Evolutionary conservation across 2,329 filamentous ascomycete species (phyloP), one percentile per base, ranked within the genome.

Genomic region (Erysiphe pulchra): DNA sequence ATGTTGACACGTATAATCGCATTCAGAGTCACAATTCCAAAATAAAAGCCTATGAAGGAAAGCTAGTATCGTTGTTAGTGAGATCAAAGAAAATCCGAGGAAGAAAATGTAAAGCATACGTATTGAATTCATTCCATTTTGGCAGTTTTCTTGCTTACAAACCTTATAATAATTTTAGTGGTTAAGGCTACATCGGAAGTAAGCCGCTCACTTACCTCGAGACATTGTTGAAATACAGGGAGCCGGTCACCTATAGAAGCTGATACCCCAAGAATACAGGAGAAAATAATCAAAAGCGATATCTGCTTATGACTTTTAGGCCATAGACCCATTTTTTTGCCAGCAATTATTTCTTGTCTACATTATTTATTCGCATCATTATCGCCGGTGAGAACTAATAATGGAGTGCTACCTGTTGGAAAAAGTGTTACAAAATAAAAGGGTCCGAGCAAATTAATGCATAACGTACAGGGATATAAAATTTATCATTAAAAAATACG

Each of bases 1-100:
- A 68, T 92, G 87, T 61, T 98, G 90, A 68, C 90, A 98, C 49
- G 82, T 79, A 66, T 98, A 92, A 67, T 98, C 86, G 74, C 90
- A 98, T 71, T 98, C 87, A 58, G 80, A 70, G 50, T 80, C 73
- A 65, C 90, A 98, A 59, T 75, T 76, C 90, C 90, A 98, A 60
- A 94, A 65, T 57, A 95, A 76, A 53, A 95, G 69, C 50, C 82
- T 82, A 59, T 79, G 85, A 62, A 81, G 74, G 54, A 93, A 60
- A 50, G 90, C 85, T 93, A 47, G 9, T 39, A 16, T 44, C 33
- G 31, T 33, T 53, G 7, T 28, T 28, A 28, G 24, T 28, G 24
- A 45, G 44, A 6, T 30, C 43, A 16, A 36, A 40, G 42, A 44
- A 49, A 44, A 42, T 32, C 42, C 46, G 34, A 10, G 20, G 32